A percentile compares a stretch with the other conserved stretches of the same genome.
Evolutionary conservation across 352 stramenopile genomes (phyloP).

Genomic region (Pythium rishiriense): DNA sequence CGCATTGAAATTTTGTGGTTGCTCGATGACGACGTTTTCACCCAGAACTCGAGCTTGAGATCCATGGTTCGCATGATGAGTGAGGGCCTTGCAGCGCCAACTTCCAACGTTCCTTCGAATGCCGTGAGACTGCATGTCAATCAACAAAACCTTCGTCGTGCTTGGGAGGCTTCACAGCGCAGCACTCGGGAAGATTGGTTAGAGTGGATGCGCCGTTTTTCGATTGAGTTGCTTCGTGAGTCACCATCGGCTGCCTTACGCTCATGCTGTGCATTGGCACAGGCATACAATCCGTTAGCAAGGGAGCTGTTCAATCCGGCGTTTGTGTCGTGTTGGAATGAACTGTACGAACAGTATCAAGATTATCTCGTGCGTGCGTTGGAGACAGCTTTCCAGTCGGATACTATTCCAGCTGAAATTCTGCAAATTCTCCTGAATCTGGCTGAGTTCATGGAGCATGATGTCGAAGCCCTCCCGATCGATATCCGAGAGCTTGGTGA

Average conservation of each 20-base stretch:
- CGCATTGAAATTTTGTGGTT: constrained; percentile 46
- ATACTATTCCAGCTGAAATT: constrained; percentile 95
- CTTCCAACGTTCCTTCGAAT: constrained; percentile 49
- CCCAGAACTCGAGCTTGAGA: constrained; percentile 26
- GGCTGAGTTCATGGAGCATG: constrained; percentile 99
- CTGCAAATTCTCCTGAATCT: constrained; percentile 98
- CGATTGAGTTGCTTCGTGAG: constrained; percentile 97
- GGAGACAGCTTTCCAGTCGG: constrained; percentile 93
- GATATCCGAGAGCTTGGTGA: constrained; percentile 96
- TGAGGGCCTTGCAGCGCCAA: constrained; percentile 30
- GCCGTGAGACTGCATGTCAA: constrained; percentile 89
- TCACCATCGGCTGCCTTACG: constrained; percentile 95
- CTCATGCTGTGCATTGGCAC: constrained; percentile 94
- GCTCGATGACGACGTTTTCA: constrained; percentile 54
- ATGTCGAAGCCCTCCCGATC: constrained; percentile 96
- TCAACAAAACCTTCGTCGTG: constrained; percentile 82
- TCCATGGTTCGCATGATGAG: constrained; percentile 19
- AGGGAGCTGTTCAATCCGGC: constrained; percentile 98
- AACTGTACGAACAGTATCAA: constrained; percentile 92
- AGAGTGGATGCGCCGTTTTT: constrained; percentile 98
- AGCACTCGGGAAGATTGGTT: constrained; percentile 95
- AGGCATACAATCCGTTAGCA: constrained; percentile 97
- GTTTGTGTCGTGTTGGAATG: constrained; percentile 99
- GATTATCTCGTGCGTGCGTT: constrained; percentile 94
- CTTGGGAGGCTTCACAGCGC: constrained; percentile 83